Evolutionary conservation across 2,329 filamentous ascomycete species (phyloP).

Genomic region (Xylaria sp.): DNA sequence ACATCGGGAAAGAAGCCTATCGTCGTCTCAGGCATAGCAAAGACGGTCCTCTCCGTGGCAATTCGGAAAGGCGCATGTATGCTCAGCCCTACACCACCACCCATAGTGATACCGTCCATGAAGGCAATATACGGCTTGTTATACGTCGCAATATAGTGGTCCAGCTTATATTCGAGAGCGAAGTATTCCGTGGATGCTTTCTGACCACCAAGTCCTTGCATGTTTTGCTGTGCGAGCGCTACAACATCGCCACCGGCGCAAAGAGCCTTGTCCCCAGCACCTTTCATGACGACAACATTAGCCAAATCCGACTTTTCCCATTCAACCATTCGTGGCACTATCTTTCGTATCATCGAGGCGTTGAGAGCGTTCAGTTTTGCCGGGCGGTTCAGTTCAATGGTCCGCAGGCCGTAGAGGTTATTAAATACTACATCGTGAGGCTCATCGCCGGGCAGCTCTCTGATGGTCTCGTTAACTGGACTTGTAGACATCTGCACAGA

Average conservation of each 20-base stretch:
- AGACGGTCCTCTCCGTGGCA: slow-evolving; percentile 93
- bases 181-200: slow-evolving; percentile 86
- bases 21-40: slow-evolving; percentile 98
- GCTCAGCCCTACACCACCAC: slow-evolving; percentile 92
- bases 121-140: slow-evolving; percentile 92
- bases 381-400: slow-evolving; percentile 93
- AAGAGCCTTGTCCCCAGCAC: slow-evolving; percentile 83
- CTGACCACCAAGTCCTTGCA: slow-evolving; percentile 74
- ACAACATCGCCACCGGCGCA: slow-evolving; percentile 95
- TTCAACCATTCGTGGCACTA: slow-evolving; percentile 86
- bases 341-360: slow-evolving; percentile 95
- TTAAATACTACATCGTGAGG: slow-evolving; percentile 93
- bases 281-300: slow-evolving; percentile 92
- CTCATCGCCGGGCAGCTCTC: slow-evolving; percentile 75
- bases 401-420: slow-evolving; percentile 87
- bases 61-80: slow-evolving; percentile 96
- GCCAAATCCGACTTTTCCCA: slow-evolving; percentile 96
- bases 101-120: slow-evolving; percentile 99
- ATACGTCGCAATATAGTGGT: slow-evolving; percentile 95
- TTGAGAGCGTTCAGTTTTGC: slow-evolving; percentile 92
- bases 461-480: slow-evolving; percentile 52
- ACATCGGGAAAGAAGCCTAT: slow-evolving; percentile 99
- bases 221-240: slow-evolving; percentile 79
- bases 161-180: slow-evolving; percentile 92
- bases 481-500: slow-evolving; percentile 54